Conservation (phyloP, 257 asterid species). For the Solanum corneliomulleri region DNA sequence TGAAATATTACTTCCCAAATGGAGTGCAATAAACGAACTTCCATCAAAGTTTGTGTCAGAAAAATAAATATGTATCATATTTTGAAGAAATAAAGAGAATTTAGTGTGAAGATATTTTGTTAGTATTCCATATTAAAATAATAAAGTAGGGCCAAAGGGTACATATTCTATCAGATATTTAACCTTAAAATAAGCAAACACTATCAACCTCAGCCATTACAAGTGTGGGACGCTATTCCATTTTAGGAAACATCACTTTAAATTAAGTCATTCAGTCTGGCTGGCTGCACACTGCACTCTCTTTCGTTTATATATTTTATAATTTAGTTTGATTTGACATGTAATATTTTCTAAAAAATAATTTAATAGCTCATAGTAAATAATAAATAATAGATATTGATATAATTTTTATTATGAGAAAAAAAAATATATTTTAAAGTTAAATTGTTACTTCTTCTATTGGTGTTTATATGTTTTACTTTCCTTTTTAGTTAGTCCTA, state of each 20-base stretch:
- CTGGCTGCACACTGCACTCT: slow-evolving; percentile 1
- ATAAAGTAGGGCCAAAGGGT: slow-evolving; percentile 13
- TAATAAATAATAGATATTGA: no score
- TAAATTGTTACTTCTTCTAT: neutral
- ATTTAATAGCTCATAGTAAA: no score
- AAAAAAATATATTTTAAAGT: no score
- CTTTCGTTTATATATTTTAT: no score
- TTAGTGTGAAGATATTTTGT: neutral
- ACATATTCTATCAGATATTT: slow-evolving; percentile 24
- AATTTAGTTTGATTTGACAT: no score
- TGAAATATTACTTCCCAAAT: neutral
- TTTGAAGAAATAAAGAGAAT: neutral
- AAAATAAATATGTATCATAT: neutral
- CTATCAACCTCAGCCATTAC: slow-evolving; percentile 23
- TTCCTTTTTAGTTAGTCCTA: neutral
- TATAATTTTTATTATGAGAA: no score
- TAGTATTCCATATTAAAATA: neutral
- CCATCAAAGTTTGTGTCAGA: neutral
- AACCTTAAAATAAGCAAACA: slow-evolving; percentile 24
- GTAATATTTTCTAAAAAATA: no score
- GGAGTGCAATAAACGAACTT: neutral
- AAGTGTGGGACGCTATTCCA: slow-evolving; percentile 28
- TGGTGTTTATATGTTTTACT: neutral
- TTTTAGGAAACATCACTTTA: slow-evolving; percentile 28
- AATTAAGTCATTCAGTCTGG: slow-evolving; percentile 9